Evolutionary conservation across 2,329 filamentous ascomycete species (phyloP).

Genomic region (Neonectria neomacrospora): DNA sequence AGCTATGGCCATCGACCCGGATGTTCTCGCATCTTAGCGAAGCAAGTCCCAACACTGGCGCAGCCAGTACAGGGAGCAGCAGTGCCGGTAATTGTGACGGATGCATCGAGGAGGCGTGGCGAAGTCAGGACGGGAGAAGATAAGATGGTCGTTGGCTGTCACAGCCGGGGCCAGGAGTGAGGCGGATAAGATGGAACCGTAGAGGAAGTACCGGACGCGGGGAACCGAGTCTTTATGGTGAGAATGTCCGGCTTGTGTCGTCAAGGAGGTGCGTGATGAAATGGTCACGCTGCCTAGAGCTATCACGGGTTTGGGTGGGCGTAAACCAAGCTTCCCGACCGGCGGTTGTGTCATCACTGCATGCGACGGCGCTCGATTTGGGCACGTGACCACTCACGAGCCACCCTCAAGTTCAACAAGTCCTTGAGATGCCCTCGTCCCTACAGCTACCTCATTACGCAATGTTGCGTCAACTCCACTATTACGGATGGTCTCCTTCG

Average conservation of each 20-base stretch:
- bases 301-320: conserved; percentile 39
- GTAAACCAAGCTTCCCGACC: conserved; percentile 44
- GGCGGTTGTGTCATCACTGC: conserved; percentile 47
- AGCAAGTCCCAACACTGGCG: conserved; percentile 54
- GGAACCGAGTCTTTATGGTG: conserved; percentile 8
- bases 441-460: background rate
- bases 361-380: conserved; percentile 33
- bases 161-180: conserved; percentile 12
- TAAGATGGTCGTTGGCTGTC: conserved; percentile 14
- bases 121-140: conserved; percentile 20
- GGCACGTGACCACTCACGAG: conserved; percentile 46
- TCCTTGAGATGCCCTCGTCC: too few species aligned
- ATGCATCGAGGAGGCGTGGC: conserved; percentile 50
- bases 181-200: conserved; percentile 24
- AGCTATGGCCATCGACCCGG: conserved; percentile 66
- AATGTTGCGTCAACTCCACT: background rate
- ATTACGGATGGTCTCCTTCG: background rate
- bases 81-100: conserved; percentile 51
- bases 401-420: conserved; percentile 2
- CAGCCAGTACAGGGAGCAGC: conserved; percentile 52
- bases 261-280: conserved; percentile 37
- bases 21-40: conserved; percentile 73
- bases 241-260: conserved; percentile 25
- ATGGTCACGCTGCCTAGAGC: conserved; percentile 46
- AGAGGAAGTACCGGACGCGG: conserved; percentile 4